phyloP scores from a whole-genome alignment of 805 yeast genomes.

The Cyberlindnera mycetangii region DNA sequence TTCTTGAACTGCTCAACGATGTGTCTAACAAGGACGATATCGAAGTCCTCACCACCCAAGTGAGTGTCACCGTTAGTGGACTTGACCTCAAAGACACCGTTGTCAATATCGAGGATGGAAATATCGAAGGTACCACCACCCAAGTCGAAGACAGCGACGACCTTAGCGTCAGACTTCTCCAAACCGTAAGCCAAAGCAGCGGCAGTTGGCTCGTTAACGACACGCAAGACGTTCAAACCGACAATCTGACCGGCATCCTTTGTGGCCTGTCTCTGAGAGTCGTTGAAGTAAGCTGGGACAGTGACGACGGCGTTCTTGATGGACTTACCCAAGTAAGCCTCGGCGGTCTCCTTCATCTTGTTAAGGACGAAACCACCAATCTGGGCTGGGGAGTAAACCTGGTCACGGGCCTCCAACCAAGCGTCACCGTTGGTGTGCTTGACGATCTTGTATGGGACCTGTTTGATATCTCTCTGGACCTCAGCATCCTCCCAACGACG shows the following conservation, averaged over 20 bases:
- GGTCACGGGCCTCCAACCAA: constrained; percentile 47
- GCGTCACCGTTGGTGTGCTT: constrained; percentile 67
- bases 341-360: constrained; percentile 65
- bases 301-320: constrained; percentile 76
- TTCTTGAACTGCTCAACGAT: constrained; percentile 56
- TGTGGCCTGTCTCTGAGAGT: constrained; percentile 78
- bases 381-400: constrained; percentile 64
- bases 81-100: constrained; percentile 76
- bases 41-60: constrained; percentile 84
- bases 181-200: constrained; percentile 83
- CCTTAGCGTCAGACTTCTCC: constrained; percentile 42
- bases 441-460: constrained; percentile 62
- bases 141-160: constrained; percentile 58
- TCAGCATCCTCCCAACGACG: constrained; percentile 66
- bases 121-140: constrained; percentile 89
- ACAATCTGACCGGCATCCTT: constrained; percentile 72
- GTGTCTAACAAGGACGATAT: constrained; percentile 56
- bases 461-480: constrained; percentile 64
- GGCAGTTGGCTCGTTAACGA: constrained; percentile 81
- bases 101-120: constrained; percentile 74
- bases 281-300: constrained; percentile 82
- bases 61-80: constrained; percentile 84
- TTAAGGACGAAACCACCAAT: constrained; percentile 64
- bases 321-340: constrained; percentile 46
- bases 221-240: constrained; percentile 73